phyloP scores from a whole-genome alignment of 1,284 basidiomycete species.

The Singerocomus rubriflavus region DNA sequence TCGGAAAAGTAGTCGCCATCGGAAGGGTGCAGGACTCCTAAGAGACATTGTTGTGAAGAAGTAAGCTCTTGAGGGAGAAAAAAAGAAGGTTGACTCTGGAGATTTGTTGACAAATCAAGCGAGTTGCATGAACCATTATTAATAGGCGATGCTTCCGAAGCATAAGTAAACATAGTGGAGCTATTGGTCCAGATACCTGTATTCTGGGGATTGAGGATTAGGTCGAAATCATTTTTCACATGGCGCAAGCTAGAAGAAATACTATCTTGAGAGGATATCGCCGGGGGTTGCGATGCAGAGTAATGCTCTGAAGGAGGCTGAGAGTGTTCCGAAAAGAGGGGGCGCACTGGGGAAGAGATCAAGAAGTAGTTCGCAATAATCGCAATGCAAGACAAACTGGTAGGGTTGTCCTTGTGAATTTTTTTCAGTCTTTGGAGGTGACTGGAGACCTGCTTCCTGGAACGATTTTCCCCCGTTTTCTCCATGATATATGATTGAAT shows the following conservation, averaged over 20 bases:
- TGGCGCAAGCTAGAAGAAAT: constrained; percentile 8
- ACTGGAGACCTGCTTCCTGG: constrained; percentile 33
- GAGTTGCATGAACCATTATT: not conserved
- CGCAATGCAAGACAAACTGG: constrained; percentile 22
- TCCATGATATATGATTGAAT: constrained; percentile 37
- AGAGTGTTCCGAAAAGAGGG: constrained; percentile 28
- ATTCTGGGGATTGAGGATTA: constrained; percentile 9
- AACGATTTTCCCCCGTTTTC: constrained; percentile 35
- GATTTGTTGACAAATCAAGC: constrained; percentile 7
- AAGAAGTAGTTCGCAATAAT: not conserved
- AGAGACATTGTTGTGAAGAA: constrained; percentile 12
- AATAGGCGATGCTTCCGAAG: constrained; percentile 6
- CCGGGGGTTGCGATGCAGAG: constrained; percentile 1
- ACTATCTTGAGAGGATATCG: constrained; percentile 15
- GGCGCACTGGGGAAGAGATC: constrained; percentile 16
- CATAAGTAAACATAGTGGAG: constrained; percentile 7
- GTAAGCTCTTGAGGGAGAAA: constrained; percentile 8
- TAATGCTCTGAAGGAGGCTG: constrained; percentile 14
- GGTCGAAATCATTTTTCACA: constrained; percentile 19
- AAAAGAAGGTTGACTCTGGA: constrained; percentile 7
- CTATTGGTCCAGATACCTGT: not conserved
- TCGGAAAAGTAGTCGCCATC: constrained; percentile 16
- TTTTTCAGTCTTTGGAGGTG: constrained; percentile 34
- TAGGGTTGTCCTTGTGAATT: constrained; percentile 29
- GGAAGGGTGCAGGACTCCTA: not conserved